Evolutionary conservation across 306 rosid species (phyloP), one percentile per base, ranked within the genome.

Genomic region (Glycine soja): DNA sequence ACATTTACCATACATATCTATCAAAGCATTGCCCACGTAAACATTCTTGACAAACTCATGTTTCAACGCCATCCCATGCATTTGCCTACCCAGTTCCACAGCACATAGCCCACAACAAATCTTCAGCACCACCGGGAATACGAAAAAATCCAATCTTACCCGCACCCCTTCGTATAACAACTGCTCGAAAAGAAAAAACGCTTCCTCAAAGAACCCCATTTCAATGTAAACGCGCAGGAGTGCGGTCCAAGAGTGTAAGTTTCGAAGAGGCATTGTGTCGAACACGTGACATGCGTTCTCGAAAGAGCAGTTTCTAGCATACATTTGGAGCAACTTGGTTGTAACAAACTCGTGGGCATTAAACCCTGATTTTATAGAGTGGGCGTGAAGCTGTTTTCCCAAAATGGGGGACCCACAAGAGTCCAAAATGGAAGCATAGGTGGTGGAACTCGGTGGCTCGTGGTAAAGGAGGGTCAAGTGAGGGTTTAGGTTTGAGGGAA

Each of bases 1-100:
- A 74, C 88, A 89, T 77, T 89, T 89, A 19, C 90, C 92, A 69
- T 89, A 89, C 88, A 86, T 87, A 75, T 84, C 90, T 51, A 89
- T 80, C 54, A 89, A 82, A 56, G 92, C 88, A 80, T 89, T 89
- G 40, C 88, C 80, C 12, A 89, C 87, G 43, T 87, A 86, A 18
- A 87, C 24, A 82, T 87, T 86, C 30, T 61, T 12, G 43, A 67
- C 65, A 66, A 86, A 85, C 71, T 30, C 79, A 62, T 12, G 54
- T 79, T 85, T 89, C 70, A 77, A 13, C 11, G 67, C 84, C 59
- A 82, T 69, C 43, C 87, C 90, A 80, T 89, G 92, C 2, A 89
- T 6, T 68, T 85, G 88, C 70, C 81, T 82, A 45, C 88, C 90
- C 68, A 85, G 48, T 48, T 72, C 87, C 56, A 74, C 57, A 69